phyloP scores from a whole-genome alignment of 1,284 basidiomycete species.

The Moesziomyces antarcticus region DNA sequence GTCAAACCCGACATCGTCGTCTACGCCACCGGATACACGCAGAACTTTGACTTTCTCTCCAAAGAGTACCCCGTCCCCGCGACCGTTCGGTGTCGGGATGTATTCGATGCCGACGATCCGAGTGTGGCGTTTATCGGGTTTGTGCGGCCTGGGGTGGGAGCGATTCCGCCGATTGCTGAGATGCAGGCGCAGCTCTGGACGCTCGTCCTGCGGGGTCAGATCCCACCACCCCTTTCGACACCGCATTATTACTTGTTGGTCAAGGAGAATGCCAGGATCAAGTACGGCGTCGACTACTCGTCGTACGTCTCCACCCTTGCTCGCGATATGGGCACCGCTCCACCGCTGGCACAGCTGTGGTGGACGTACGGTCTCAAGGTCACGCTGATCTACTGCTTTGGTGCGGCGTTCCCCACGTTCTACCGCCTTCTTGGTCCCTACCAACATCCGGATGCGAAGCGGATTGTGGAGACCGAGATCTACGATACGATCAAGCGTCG shows the following conservation, averaged over 20 bases:
- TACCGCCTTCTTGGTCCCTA: constrained; percentile 75
- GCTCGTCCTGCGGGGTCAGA: constrained; percentile 71
- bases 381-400: constrained; percentile 74
- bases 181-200: constrained; percentile 77
- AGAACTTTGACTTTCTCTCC: constrained; percentile 73
- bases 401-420: constrained; percentile 75
- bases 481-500: constrained; percentile 76
- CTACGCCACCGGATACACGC: constrained; percentile 69
- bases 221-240: constrained; percentile 70
- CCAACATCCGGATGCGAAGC: constrained; percentile 57
- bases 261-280: constrained; percentile 73
- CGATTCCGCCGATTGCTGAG: constrained; percentile 77
- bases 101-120: constrained; percentile 72
- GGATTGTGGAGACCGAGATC: constrained; percentile 74
- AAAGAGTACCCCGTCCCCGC: constrained; percentile 71
- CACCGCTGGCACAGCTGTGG: constrained; percentile 72
- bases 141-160: constrained; percentile 74
- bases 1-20: constrained; percentile 73
- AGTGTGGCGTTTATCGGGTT: constrained; percentile 75
- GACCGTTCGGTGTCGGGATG: constrained; percentile 73
- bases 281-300: constrained; percentile 74
- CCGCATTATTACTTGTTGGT: constrained; percentile 75
- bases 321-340: constrained; percentile 74
- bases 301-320: constrained; percentile 75
- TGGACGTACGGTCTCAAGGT: constrained; percentile 73